Evolutionary conservation across 2,329 filamentous ascomycete genomes (phyloP).

Genomic region (Gnomoniopsis sp.): DNA sequence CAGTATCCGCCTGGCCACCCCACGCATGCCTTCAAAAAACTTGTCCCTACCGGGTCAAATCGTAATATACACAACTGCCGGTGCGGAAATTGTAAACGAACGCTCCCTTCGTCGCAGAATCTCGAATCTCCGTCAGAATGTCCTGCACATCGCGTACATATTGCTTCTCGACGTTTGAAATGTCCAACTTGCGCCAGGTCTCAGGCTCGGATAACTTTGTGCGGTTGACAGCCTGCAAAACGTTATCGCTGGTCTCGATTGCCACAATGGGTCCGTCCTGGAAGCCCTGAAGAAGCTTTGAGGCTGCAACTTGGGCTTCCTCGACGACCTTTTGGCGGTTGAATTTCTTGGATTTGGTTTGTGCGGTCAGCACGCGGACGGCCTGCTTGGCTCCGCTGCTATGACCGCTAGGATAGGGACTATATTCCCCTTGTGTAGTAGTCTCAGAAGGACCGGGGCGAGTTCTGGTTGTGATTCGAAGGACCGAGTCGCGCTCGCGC

Average conservation of each 20-base stretch:
- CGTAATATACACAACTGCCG: slow-evolving; percentile 80
- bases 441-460: slow-evolving; percentile 4
- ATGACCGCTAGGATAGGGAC: slow-evolving; percentile 24
- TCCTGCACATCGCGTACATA: slow-evolving; percentile 83
- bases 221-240: slow-evolving; percentile 71
- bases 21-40: background rate
- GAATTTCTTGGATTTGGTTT: slow-evolving; percentile 85
- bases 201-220: slow-evolving; percentile 78
- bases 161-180: slow-evolving; percentile 72
- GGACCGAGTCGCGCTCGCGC: slow-evolving; percentile 67
- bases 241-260: slow-evolving; percentile 81
- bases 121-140: slow-evolving; percentile 62
- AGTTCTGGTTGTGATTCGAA: slow-evolving; percentile 31
- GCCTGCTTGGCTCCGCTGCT: slow-evolving; percentile 53
- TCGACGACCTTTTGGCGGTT: slow-evolving; percentile 86
- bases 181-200: slow-evolving; percentile 77
- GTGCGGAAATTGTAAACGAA: slow-evolving; percentile 93
- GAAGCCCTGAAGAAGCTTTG: slow-evolving; percentile 66
- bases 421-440: slow-evolving; percentile 1
- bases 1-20: background rate
- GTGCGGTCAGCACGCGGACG: slow-evolving; percentile 79
- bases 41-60: slow-evolving; percentile 46
- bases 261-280: slow-evolving; percentile 78
- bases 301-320: slow-evolving; percentile 60
- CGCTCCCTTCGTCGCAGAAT: slow-evolving; percentile 61